Evolutionary conservation across 164 flowering plant genomes (phyloP).

Genomic region (Tetracentron sinense): DNA sequence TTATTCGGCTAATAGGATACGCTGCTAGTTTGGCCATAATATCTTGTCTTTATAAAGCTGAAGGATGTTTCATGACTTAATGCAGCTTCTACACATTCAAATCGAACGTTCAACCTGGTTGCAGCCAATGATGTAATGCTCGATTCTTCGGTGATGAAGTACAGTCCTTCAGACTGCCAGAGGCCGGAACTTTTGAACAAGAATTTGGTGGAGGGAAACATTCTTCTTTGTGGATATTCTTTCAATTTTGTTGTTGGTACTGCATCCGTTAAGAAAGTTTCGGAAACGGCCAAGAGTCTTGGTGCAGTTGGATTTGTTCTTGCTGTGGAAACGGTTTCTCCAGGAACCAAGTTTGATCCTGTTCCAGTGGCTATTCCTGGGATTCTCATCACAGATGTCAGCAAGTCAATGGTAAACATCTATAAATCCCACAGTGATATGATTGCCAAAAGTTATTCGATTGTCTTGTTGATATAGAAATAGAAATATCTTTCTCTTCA

Average conservation of each 20-base stretch:
- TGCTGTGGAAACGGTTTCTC: constrained; percentile 84
- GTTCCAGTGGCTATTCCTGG: constrained; percentile 89
- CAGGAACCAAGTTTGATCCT: constrained; percentile 92
- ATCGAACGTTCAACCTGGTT: constrained; percentile 66
- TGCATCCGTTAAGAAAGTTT: constrained; percentile 81
- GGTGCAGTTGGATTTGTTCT: constrained; percentile 95
- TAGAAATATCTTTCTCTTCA: too few species aligned
- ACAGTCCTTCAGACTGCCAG: constrained; percentile 88
- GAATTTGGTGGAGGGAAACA: constrained; percentile 78
- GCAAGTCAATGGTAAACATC: constrained; percentile 65
- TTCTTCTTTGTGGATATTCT: constrained; percentile 96
- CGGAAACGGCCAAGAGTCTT: constrained; percentile 85
- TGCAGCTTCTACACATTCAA: constrained; percentile 74
- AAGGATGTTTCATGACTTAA: constrained; percentile 13
- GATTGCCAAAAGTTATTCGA: not conserved
- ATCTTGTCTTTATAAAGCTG: constrained; percentile 6
- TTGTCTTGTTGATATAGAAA: not conserved
- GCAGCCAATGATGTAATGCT: constrained; percentile 90
- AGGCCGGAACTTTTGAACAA: constrained; percentile 77
- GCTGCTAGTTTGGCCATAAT: not conserved
- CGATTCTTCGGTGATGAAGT: constrained; percentile 67
- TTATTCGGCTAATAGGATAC: not conserved
- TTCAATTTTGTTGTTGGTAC: constrained; percentile 85
- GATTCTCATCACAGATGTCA: constrained; percentile 72
- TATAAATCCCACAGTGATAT: not conserved